phyloP scores from a whole-genome alignment of 1,284 basidiomycete genomes.

The Tylopilus sp. region DNA sequence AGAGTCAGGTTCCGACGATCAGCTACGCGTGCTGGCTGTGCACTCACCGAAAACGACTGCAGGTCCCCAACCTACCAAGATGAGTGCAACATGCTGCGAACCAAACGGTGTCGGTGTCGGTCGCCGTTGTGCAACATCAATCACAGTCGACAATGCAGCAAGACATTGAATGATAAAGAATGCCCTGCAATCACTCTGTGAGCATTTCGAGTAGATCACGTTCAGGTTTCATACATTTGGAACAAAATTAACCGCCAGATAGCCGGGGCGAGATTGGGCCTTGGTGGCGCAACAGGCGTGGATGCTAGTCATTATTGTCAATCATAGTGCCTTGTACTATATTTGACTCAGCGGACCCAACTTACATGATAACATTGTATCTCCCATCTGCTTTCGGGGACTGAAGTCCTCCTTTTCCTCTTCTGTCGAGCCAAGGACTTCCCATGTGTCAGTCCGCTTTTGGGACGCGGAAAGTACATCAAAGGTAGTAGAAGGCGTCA shows the following conservation, averaged over 20 bases:
- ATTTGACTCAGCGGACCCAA: background rate
- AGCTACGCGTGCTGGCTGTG: background rate
- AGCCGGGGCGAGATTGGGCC: slow-evolving; percentile 23
- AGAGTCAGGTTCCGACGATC: background rate
- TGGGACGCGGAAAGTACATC: background rate
- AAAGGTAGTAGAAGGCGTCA: background rate
- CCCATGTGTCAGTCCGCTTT: slow-evolving; percentile 2
- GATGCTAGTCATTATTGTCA: slow-evolving; percentile 8
- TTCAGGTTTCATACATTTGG: slow-evolving; percentile 21
- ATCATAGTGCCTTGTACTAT: background rate
- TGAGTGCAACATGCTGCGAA: slow-evolving; percentile 33
- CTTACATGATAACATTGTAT: slow-evolving; percentile 14
- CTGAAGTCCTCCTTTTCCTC: background rate
- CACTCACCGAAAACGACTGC: slow-evolving; percentile 31
- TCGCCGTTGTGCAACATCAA: slow-evolving; percentile 23
- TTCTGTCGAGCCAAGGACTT: background rate
- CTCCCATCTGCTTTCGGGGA: background rate
- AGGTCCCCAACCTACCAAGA: slow-evolving; percentile 33
- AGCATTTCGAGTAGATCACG: background rate
- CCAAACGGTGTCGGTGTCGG: slow-evolving; percentile 32
- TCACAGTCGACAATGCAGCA: slow-evolving; percentile 31
- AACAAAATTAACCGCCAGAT: slow-evolving; percentile 35
- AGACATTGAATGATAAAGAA: slow-evolving; percentile 29
- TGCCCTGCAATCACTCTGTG: slow-evolving; percentile 9
- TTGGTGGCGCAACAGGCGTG: background rate